A percentile compares a stretch with the other conserved stretches of the same genome.
These are phyloP conservation scores for Gelatoporia subvermispora DNA, from an alignment of 768 basidiomycete genomes.

Conservation along the genomic window DNA sequence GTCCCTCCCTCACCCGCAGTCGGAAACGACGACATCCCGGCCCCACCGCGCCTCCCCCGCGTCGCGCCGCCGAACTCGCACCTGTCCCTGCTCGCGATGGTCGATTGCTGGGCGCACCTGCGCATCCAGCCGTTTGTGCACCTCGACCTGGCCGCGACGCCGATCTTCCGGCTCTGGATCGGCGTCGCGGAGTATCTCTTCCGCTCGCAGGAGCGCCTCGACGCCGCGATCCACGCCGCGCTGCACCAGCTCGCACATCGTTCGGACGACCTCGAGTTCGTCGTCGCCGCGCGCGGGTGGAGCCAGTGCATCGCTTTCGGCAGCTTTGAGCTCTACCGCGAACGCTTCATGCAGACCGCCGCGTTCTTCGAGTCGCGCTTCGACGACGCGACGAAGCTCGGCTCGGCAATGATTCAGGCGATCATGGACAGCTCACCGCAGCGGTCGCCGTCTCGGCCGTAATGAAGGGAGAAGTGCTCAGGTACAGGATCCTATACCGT, in stretches of 20 bases:
- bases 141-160: conserved; percentile 90
- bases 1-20: conserved; percentile 8
- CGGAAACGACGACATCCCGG: conserved; percentile 3
- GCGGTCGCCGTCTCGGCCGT: too few relatives aligned
- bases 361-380: conserved; percentile 84
- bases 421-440: conserved; percentile 54
- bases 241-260: conserved; percentile 75
- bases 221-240: conserved; percentile 69
- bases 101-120: conserved; percentile 93
- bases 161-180: conserved; percentile 93
- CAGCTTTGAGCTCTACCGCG: conserved; percentile 81
- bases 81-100: conserved; percentile 93
- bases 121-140: conserved; percentile 86
- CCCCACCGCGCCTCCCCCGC: conserved; percentile 4
- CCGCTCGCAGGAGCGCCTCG: conserved; percentile 56
- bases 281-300: conserved; percentile 91
- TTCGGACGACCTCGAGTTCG: conserved; percentile 90
- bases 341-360: conserved; percentile 75
- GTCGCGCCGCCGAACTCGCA: conserved; percentile 69
- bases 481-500: too few relatives aligned
- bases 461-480: too few relatives aligned
- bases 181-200: conserved; percentile 97
- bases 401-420: conserved; percentile 85
- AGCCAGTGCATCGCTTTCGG: conserved; percentile 93
- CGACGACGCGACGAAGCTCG: conserved; percentile 76